These are phyloP conservation scores for Gentiana straminea DNA, from an alignment of 257 asterid species.

Conservation along the genomic window DNA sequence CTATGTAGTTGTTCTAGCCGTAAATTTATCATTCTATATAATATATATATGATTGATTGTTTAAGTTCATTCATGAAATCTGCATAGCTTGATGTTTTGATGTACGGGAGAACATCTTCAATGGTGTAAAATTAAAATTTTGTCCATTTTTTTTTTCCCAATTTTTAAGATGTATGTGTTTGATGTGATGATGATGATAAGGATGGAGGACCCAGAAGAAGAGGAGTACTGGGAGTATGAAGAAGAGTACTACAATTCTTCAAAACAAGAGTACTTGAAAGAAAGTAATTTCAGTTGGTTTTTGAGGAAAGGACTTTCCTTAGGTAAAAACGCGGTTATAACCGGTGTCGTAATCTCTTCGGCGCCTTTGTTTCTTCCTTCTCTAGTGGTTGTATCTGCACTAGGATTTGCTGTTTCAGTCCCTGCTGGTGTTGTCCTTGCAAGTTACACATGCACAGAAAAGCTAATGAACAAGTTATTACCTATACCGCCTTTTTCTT, in stretches of 20 bases:
- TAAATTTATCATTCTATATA: no score
- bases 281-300: conserved; percentile 32
- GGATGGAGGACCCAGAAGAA: conserved; percentile 34
- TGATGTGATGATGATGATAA: no score
- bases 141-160: no score
- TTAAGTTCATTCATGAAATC: no score
- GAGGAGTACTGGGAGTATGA: conserved; percentile 24
- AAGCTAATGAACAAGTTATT: conserved; percentile 58
- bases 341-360: conserved; percentile 56
- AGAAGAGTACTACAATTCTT: conserved; percentile 5
- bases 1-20: no score
- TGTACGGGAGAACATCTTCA: no score
- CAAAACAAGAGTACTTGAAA: conserved; percentile 13
- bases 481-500: conserved; percentile 16
- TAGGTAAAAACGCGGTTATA: conserved; percentile 47
- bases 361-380: conserved; percentile 63
- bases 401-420: conserved; percentile 47
- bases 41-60: no score
- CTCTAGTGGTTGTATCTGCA: conserved; percentile 43
- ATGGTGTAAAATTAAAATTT: no score
- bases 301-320: conserved; percentile 23
- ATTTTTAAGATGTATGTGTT: no score
- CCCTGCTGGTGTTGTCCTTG: conserved; percentile 49
- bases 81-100: no score
- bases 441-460: conserved; percentile 53